These are phyloP conservation scores for Acacia confusa DNA, from an alignment of 306 rosid species.

Conservation along the genomic window DNA sequence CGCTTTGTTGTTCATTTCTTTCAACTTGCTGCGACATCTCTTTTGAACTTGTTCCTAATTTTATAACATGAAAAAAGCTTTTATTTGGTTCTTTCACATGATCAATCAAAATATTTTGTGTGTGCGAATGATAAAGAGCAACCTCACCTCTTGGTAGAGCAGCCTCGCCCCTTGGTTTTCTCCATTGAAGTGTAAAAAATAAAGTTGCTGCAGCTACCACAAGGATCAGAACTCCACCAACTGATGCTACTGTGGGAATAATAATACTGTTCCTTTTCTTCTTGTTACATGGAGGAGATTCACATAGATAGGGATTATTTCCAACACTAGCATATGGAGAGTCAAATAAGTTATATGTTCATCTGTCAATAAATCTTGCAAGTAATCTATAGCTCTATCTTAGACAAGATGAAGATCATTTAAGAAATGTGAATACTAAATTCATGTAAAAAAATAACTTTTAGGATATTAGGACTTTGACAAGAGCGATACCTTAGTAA, in stretches of 20 bases:
- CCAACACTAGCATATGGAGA: conserved; percentile 32
- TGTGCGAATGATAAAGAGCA: background rate
- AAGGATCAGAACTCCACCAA: conserved; percentile 35
- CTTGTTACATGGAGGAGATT: conserved; percentile 20
- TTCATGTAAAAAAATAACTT: background rate
- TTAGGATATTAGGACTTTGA: background rate
- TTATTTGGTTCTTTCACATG: background rate
- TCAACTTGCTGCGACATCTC: background rate
- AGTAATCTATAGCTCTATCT: too few relatives aligned
- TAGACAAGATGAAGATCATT: too few relatives aligned
- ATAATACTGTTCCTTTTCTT: conserved; percentile 13
- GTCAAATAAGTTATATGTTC: background rate
- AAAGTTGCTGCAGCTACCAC: conserved; percentile 8
- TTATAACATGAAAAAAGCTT: background rate
- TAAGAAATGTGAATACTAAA: background rate
- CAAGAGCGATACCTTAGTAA: conserved; percentile 37
- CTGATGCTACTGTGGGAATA: conserved; percentile 39
- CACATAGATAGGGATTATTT: conserved; percentile 42
- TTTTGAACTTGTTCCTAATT: background rate
- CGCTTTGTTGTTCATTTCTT: background rate
- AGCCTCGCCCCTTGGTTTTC: background rate
- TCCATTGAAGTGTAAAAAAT: conserved; percentile 22
- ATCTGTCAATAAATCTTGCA: background rate
- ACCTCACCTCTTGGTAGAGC: conserved; percentile 4
- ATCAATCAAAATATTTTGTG: background rate